phyloP scores from a whole-genome alignment of 2,329 filamentous ascomycete genomes.

The Curvularia verruculosa region DNA sequence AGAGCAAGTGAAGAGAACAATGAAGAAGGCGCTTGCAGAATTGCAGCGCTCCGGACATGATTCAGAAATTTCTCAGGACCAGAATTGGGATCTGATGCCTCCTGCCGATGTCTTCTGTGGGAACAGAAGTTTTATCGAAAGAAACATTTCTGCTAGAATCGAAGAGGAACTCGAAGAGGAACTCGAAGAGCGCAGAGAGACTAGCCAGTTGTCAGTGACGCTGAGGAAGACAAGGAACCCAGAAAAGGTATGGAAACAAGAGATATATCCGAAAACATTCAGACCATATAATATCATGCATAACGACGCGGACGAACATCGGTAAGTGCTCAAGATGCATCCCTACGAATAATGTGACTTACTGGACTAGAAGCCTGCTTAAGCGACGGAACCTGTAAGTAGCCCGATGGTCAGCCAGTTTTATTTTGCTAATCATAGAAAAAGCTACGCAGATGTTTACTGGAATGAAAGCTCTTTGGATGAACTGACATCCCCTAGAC shows the following conservation, averaged over 20 bases:
- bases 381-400: background rate
- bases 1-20: background rate
- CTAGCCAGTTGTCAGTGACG: background rate
- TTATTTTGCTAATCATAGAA: background rate
- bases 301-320: background rate
- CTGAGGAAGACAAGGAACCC: background rate
- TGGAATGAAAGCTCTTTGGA: background rate
- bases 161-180: background rate
- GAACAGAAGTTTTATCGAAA: background rate
- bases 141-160: background rate
- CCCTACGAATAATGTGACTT: background rate
- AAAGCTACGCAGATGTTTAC: background rate
- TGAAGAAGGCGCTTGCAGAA: background rate
- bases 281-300: background rate
- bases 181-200: background rate
- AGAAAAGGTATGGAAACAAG: background rate
- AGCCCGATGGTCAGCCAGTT: background rate
- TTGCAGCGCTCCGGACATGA: background rate
- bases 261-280: background rate
- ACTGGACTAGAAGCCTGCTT: background rate
- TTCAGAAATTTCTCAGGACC: background rate
- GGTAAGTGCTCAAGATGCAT: background rate
- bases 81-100: background rate
- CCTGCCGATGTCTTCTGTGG: background rate
- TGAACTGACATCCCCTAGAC: background rate